Conservation (phyloP, 345 rosid species). For the Passiflora organensis region DNA sequence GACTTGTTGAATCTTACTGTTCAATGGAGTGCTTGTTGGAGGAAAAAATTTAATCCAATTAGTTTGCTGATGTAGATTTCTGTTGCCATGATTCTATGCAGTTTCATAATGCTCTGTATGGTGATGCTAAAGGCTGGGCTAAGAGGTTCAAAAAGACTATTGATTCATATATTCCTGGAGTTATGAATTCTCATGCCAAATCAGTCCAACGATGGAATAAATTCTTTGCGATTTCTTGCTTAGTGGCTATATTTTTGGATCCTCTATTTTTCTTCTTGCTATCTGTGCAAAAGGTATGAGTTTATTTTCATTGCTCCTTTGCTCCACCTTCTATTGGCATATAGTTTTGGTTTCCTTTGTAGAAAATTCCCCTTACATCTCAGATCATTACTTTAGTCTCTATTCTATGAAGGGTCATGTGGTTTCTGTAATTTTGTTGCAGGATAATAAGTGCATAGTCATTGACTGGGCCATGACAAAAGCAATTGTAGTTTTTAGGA, state of each 20-base stretch:
- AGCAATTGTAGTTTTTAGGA: constrained; percentile 44
- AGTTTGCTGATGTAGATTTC: constrained; percentile 2
- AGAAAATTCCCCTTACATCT: too few relatives aligned
- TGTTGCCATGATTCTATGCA: constrained; percentile 17
- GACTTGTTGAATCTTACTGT: neutral
- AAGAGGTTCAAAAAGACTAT: constrained; percentile 39
- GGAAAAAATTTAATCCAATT: neutral
- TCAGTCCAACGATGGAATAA: constrained; percentile 62
- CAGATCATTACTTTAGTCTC: too few relatives aligned
- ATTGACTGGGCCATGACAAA: constrained; percentile 44
- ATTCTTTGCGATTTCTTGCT: constrained; percentile 62
- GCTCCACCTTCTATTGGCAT: too few relatives aligned
- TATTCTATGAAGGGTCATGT: too few relatives aligned
- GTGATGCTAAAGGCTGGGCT: constrained; percentile 86
- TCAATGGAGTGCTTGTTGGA: neutral
- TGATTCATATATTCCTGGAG: constrained; percentile 38
- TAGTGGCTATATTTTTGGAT: constrained; percentile 71
- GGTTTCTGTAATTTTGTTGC: constrained; percentile 12
- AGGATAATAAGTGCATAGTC: constrained; percentile 51
- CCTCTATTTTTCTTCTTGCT: constrained; percentile 81
- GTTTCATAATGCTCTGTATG: constrained; percentile 65
- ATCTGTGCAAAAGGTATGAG: constrained; percentile 41
- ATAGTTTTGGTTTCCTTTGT: too few relatives aligned
- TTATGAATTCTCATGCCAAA: constrained; percentile 79
- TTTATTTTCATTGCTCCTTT: neutral